A percentile compares a stretch with the other conserved stretches of the same genome.
These are phyloP conservation scores for Massarina eburnea DNA, from an alignment of 2,329 filamentous ascomycete species.

Conservation along the genomic window DNA sequence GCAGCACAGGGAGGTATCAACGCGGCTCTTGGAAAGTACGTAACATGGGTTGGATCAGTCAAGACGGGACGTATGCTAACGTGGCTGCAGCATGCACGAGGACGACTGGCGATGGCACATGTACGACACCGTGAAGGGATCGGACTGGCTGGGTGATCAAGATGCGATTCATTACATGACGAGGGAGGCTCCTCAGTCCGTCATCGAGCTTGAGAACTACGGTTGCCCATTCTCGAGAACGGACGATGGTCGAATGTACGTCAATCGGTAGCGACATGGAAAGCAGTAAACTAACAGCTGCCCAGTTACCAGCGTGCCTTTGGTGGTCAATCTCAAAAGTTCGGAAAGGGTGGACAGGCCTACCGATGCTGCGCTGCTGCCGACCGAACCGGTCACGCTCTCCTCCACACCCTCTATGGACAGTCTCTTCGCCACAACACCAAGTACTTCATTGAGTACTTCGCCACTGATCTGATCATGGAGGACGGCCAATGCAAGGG, in stretches of 20 bases:
- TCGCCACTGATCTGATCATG: constrained; percentile 96
- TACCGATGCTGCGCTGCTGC: constrained; percentile 97
- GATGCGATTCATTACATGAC: constrained; percentile 99
- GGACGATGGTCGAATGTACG: constrained; percentile 88
- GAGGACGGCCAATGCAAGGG: constrained; percentile 95
- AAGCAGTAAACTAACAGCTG: constrained; percentile 9
- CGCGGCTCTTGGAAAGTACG: constrained; percentile 75
- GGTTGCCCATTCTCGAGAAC: constrained; percentile 96
- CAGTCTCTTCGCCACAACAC: constrained; percentile 97
- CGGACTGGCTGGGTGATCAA: constrained; percentile 96
- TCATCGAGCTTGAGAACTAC: constrained; percentile 96
- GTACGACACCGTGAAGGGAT: constrained; percentile 98
- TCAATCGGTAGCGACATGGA: background rate
- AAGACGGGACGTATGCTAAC: constrained; percentile 8
- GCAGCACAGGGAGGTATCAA: constrained; percentile 80
- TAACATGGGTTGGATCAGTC: constrained; percentile 7
- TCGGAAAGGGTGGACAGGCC: constrained; percentile 93
- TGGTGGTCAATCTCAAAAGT: constrained; percentile 94
- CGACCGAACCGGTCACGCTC: constrained; percentile 94
- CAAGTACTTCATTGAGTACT: constrained; percentile 99
- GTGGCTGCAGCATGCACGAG: constrained; percentile 73
- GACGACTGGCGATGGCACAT: constrained; percentile 99
- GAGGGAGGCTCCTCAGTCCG: constrained; percentile 84
- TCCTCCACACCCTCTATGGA: constrained; percentile 97
- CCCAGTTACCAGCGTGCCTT: constrained; percentile 92